These are phyloP conservation scores for Auricularia heimuer DNA, from an alignment of 768 basidiomycete genomes.

Conservation along the genomic window DNA sequence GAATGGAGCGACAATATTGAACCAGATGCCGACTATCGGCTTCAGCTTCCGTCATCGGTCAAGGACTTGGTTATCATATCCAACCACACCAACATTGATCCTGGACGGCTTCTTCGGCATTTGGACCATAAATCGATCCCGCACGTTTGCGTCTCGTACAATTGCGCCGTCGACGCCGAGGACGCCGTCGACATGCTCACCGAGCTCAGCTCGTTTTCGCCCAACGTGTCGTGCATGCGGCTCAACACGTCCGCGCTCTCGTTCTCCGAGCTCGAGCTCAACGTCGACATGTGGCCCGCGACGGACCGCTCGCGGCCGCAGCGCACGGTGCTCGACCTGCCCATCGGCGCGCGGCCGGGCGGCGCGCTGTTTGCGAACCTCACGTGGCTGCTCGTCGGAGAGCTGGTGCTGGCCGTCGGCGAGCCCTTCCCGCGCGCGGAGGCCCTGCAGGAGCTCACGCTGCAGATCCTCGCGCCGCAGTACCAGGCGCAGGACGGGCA, in stretches of 20 bases:
- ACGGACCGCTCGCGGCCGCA: background rate
- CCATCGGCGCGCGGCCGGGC: background rate
- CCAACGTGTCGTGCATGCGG: background rate
- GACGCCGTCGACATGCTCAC: background rate
- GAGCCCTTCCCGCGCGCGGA: background rate
- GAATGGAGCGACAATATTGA: background rate
- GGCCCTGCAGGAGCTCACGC: background rate
- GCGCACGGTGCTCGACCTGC: background rate
- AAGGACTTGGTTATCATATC: background rate
- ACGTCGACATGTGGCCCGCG: background rate
- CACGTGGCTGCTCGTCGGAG: background rate
- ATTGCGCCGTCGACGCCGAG: background rate
- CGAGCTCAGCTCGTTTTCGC: background rate
- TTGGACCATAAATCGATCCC: background rate
- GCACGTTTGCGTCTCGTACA: background rate
- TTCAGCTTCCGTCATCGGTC: background rate
- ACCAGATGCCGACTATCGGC: background rate
- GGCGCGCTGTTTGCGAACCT: background rate
- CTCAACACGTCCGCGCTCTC: background rate
- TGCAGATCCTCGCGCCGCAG: background rate
- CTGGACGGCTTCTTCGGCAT: background rate
- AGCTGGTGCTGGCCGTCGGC: background rate
- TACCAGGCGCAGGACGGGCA: background rate
- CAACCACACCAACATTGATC: background rate
- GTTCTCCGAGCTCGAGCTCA: background rate